phyloP scores from a whole-genome alignment of 768 basidiomycete genomes.

The Kwoniella europaea region DNA sequence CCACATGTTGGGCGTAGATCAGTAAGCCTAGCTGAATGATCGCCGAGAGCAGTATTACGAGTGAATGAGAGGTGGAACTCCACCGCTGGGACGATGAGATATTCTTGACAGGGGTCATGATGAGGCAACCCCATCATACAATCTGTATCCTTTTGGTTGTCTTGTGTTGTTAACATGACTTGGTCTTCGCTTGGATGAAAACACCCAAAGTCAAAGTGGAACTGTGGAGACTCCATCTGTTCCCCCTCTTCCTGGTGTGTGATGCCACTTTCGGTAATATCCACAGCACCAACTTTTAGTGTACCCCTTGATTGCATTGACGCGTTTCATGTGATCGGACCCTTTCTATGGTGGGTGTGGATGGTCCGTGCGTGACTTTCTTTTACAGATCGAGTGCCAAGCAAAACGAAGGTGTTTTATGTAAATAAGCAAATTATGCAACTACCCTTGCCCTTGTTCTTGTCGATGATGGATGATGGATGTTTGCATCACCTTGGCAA shows the following conservation, averaged over 20 bases:
- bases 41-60: constrained; percentile 23
- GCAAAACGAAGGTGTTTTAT: neutral
- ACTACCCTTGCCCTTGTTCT: constrained; percentile 8
- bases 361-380: constrained; percentile 12
- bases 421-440: neutral
- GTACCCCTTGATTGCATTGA: neutral
- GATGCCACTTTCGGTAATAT: neutral
- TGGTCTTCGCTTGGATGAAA: too few relatives aligned
- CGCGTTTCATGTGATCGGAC: constrained; percentile 15
- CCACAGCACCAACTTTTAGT: neutral
- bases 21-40: constrained; percentile 36
- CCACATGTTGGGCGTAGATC: constrained; percentile 49
- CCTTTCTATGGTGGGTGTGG: constrained; percentile 11
- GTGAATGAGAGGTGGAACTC: neutral
- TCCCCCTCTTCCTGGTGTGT: neutral
- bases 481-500: constrained; percentile 18
- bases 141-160: too few relatives aligned
- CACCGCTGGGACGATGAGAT: neutral
- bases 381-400: neutral
- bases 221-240: neutral
- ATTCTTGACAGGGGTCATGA: neutral
- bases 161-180: too few relatives aligned
- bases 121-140: neutral
- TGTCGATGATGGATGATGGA: neutral
- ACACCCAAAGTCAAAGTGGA: neutral